Conservation (phyloP, 169 alveolate species). For the Ichthyophthirius multifiliis region DNA sequence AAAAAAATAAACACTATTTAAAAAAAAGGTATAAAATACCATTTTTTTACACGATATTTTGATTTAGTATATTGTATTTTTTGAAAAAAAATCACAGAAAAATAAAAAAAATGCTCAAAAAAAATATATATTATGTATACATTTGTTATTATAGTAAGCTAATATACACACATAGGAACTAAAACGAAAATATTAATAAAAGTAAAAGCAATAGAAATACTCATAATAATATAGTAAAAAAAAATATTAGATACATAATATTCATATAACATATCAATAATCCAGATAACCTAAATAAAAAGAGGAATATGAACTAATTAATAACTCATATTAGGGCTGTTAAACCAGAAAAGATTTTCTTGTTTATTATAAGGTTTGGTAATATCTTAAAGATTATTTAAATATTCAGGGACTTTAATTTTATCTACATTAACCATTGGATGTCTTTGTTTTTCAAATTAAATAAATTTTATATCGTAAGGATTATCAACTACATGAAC, state of each 20-base stretch:
- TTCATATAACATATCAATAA: background rate
- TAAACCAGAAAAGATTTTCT: background rate
- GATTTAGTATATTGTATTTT: too few relatives aligned
- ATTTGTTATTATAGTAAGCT: background rate
- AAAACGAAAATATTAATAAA: background rate
- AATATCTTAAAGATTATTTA: background rate
- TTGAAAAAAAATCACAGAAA: too few relatives aligned
- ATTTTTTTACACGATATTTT: too few relatives aligned
- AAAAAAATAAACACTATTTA: too few relatives aligned
- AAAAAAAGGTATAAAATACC: too few relatives aligned
- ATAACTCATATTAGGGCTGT: background rate
- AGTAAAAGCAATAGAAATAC: background rate
- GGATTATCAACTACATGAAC: background rate
- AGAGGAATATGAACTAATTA: background rate
- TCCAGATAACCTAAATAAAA: background rate
- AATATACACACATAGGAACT: background rate
- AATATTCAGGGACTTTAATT: background rate
- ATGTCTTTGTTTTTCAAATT: constrained; percentile 2
- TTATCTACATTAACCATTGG: background rate
- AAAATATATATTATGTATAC: too few relatives aligned
- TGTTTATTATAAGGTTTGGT: background rate
- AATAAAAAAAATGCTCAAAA: too few relatives aligned
- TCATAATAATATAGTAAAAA: background rate
- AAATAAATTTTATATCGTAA: background rate
- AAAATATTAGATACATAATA: background rate